Base-by-base conservation (phyloP, 805 yeast genomes). In the Clavispora fructus region DNA sequence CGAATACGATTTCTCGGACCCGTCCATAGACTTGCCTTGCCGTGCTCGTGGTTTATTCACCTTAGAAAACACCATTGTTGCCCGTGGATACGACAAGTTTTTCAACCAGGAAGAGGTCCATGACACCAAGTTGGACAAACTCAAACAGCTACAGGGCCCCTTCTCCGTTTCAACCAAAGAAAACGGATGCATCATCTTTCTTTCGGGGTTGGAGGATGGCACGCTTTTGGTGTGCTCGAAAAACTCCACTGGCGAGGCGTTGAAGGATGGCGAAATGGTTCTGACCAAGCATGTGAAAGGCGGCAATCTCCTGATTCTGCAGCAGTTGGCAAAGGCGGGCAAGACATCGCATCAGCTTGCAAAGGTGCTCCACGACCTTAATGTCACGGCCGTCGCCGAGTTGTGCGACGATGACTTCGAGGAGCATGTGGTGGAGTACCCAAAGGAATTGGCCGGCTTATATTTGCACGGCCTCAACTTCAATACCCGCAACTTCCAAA, bases 81-180 rank as follows among this genome's bases (percentile, higher is more conserved):
- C 83, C 1, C 71, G 99, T 54, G 99, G 99, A 0, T 94, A 94
- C 62, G 94, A 94, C 64, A 94, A 94, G 66, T 94, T 94, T 64
- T 94, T 89, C 76, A 92, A 87, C 59, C 70, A 89, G 4, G 78
- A 73, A 50, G 99, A 94, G 61, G 73, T 77, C 1, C 52, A 65
- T 0, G 51, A 52, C 6, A 84, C 95, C 0, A 75, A 70, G 48
- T 59, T 90, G 5, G 54, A 58, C n/a, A 12, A 11, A 3, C 43
- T 48, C 17, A 48, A 45, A 1, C 38, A 48, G 14, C 83, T 94
- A 0, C 29, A 35, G 5, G 97, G 96, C 0, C 97, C 97, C 0
- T 94, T 85, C 62, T 78, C 77, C 16, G 78, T 90, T 2, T 82
- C 97, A 0, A 71, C 84, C 32, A 94, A 94, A 61, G 95, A 95